Percentiles rank a stretch among this genome's conserved stretches.
Conservation (phyloP, 2,329 filamentous ascomycete genomes). For the Arthrinium puccinioides region DNA sequence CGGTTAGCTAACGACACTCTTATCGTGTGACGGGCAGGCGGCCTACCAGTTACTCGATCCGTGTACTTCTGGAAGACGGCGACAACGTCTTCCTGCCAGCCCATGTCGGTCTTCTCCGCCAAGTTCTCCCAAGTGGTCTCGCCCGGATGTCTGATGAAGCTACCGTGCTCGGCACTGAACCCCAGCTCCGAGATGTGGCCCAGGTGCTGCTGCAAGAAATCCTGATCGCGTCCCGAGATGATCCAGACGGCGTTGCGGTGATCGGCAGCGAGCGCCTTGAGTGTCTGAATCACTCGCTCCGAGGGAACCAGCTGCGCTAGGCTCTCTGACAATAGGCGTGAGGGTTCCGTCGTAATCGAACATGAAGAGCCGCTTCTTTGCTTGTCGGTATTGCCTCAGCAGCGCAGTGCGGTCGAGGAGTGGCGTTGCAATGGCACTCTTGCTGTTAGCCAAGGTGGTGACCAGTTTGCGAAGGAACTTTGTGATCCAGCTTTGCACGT, state of each 20-base stretch:
- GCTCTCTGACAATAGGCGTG: constrained; percentile 90
- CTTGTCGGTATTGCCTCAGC: constrained; percentile 64
- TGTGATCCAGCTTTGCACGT: constrained; percentile 78
- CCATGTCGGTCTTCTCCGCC: constrained; percentile 81
- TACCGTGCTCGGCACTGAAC: constrained; percentile 95
- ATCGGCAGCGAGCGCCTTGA: constrained; percentile 74
- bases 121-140: constrained; percentile 79
- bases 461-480: constrained; percentile 73
- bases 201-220: constrained; percentile 83
- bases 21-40: not conserved
- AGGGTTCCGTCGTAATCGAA: constrained; percentile 98
- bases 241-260: constrained; percentile 92
- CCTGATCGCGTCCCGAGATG: constrained; percentile 89
- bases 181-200: constrained; percentile 85
- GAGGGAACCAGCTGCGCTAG: constrained; percentile 83
- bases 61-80: constrained; percentile 83
- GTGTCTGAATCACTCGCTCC: constrained; percentile 69
- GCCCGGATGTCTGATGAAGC: constrained; percentile 81
- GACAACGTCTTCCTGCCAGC: constrained; percentile 82
- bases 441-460: constrained; percentile 70
- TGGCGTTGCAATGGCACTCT: constrained; percentile 70
- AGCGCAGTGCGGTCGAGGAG: constrained; percentile 69
- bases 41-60: constrained; percentile 71
- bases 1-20: not conserved
- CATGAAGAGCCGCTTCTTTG: constrained; percentile 84